Evolutionary conservation across 148 eudicot genomes (phyloP).

Genomic region (Chenopodium quinoa): DNA sequence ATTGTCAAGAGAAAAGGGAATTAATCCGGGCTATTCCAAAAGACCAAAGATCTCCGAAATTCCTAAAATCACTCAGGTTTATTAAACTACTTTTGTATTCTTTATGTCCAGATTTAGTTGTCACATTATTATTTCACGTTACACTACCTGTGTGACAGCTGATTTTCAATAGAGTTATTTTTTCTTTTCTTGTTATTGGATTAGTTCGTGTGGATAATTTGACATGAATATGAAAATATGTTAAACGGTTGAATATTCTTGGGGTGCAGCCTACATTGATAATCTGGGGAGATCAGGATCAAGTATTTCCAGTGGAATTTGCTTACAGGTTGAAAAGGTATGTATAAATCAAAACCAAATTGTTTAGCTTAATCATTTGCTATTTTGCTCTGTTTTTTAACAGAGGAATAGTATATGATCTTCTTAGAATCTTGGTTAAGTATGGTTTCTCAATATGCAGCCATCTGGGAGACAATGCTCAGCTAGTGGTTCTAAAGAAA

Average conservation of each 20-base stretch:
- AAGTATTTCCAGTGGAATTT: conserved; percentile 68
- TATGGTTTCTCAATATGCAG: conserved; percentile 32
- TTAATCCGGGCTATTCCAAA: conserved; percentile 50
- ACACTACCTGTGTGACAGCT: no score
- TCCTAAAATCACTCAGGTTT: conserved; percentile 72
- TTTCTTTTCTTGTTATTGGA: neutral
- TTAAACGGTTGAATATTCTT: neutral
- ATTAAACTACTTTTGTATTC: no score
- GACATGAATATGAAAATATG: no score
- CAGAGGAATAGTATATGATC: neutral
- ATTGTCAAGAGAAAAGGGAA: conserved; percentile 63
- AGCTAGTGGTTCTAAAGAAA: conserved; percentile 55
- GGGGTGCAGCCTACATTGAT: conserved; percentile 69
- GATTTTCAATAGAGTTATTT: neutral
- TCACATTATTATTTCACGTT: neutral
- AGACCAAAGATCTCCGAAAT: conserved; percentile 50
- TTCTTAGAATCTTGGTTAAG: no score
- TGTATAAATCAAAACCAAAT: neutral
- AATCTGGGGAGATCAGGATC: conserved; percentile 84
- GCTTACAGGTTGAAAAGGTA: conserved; percentile 72
- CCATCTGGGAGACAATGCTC: conserved; percentile 68
- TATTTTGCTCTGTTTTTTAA: neutral
- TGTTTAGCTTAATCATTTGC: no score
- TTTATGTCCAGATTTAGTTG: no score
- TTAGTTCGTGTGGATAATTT: neutral